phyloP scores from a whole-genome alignment of 2,329 filamentous ascomycete species.

The Hawksworthiomyces lignivorus region DNA sequence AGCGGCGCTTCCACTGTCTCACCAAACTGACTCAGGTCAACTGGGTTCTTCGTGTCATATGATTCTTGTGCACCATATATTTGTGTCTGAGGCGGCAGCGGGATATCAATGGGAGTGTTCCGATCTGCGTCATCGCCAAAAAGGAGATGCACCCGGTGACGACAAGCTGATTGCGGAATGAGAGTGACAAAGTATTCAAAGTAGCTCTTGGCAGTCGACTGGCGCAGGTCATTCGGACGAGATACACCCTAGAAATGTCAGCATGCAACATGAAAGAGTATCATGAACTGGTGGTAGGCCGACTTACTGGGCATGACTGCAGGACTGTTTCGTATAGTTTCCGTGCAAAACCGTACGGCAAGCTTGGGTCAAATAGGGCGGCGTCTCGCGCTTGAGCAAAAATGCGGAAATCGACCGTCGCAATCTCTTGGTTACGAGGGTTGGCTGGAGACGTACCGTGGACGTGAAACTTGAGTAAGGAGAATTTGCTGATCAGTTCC shows the following conservation, averaged over 20 bases:
- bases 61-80: conserved; percentile 6
- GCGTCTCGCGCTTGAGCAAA: conserved; percentile 11
- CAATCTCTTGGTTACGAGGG: conserved; percentile 15
- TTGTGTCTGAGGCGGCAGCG: conserved; percentile 4
- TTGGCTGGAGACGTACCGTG: conserved; percentile 15
- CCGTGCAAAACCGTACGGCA: conserved; percentile 10
- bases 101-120: not conserved
- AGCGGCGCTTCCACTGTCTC: conserved; percentile 7
- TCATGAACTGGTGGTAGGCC: no score
- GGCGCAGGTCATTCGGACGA: conserved; percentile 10
- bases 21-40: conserved; percentile 1
- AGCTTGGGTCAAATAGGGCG: conserved; percentile 9
- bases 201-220: conserved; percentile 11
- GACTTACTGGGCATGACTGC: conserved; percentile 9
- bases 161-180: conserved; percentile 8
- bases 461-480: conserved; percentile 14
- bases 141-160: conserved; percentile 8
- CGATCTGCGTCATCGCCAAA: not conserved
- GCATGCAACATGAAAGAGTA: not conserved
- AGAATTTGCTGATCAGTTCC: conserved; percentile 16
- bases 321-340: conserved; percentile 13
- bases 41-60: conserved; percentile 6
- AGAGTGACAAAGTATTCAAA: conserved; percentile 11
- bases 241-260: conserved; percentile 4
- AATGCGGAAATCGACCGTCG: conserved; percentile 17